phyloP scores from a whole-genome alignment of 2,329 filamentous ascomycete genomes.

The Penicillium sp. region DNA sequence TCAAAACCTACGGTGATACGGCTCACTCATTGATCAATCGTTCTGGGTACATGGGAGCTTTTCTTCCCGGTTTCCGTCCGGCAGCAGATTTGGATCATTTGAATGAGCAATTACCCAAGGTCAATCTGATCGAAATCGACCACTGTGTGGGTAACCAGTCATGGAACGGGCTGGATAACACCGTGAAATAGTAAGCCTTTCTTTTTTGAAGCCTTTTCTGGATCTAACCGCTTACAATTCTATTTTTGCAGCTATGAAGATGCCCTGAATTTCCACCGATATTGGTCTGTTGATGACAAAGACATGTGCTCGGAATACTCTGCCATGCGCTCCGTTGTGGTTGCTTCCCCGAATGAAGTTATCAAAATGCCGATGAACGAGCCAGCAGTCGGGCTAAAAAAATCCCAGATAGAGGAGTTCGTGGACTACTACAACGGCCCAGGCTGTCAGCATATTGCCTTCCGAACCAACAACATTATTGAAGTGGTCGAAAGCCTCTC shows the following conservation, averaged over 20 bases:
- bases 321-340: constrained; percentile 80
- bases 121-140: constrained; percentile 75
- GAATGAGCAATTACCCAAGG: constrained; percentile 53
- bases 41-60: too few relatives aligned
- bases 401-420: constrained; percentile 82
- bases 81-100: constrained; percentile 44
- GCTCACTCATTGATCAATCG: constrained; percentile 82
- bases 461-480: constrained; percentile 77
- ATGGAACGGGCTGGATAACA: constrained; percentile 73
- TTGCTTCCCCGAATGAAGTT: constrained; percentile 74
- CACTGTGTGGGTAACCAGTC: constrained; percentile 95
- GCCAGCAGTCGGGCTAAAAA: constrained; percentile 78
- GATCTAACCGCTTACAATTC: too few relatives aligned
- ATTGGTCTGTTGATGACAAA: constrained; percentile 90
- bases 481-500: constrained; percentile 66
- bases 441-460: constrained; percentile 86
- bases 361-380: constrained; percentile 99
- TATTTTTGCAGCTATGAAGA: constrained; percentile 66
- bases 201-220: too few relatives aligned
- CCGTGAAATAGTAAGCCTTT: constrained; percentile 55
- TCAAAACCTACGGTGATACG: constrained; percentile 84
- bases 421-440: constrained; percentile 82
- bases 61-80: constrained; percentile 73
- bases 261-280: constrained; percentile 84
- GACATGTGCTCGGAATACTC: constrained; percentile 88